Conservation (phyloP, 2,329 filamentous ascomycete genomes). For the Dactylellina sp. region DNA sequence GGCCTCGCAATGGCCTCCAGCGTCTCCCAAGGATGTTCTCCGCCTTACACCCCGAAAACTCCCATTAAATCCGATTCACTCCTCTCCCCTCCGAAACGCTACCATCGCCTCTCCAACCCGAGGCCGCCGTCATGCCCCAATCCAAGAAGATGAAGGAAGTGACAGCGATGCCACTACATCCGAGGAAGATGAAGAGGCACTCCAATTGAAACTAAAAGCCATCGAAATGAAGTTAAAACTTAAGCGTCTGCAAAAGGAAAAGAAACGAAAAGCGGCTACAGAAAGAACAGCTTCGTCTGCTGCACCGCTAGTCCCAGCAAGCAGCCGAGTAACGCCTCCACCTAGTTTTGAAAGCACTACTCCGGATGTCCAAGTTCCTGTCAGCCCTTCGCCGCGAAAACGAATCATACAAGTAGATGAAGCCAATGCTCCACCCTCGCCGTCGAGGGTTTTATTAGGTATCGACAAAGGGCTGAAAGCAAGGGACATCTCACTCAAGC, state of each 20-base stretch:
- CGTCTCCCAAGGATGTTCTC: conserved; percentile 74
- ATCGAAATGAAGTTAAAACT: conserved; percentile 89
- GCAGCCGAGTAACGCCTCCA: conserved; percentile 26
- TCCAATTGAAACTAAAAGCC: conserved; percentile 85
- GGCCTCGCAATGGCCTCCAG: conserved; percentile 70
- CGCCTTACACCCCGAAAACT: conserved; percentile 60
- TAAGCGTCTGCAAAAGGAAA: conserved; percentile 81
- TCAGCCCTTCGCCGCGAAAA: conserved; percentile 75
- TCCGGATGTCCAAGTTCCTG: conserved; percentile 76
- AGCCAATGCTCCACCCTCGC: conserved; percentile 70
- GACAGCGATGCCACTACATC: conserved; percentile 66
- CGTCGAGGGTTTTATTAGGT: conserved; percentile 81
- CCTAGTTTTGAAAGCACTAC: conserved; percentile 56
- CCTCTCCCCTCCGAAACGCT: conserved; percentile 72
- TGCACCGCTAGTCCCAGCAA: background rate
- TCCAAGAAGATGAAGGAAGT: conserved; percentile 59
- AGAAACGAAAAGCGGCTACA: conserved; percentile 64
- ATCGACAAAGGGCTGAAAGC: conserved; percentile 89
- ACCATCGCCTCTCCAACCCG: conserved; percentile 63
- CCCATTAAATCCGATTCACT: conserved; percentile 70
- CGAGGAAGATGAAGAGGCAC: conserved; percentile 86
- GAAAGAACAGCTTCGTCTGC: conserved; percentile 3
- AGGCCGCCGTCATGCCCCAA: conserved; percentile 58
- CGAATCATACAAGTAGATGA: conserved; percentile 63
- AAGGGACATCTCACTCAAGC: conserved; percentile 84